Evolutionary conservation across 2,329 filamentous ascomycete species (phyloP).

Genomic region (Orbilia javanica): DNA sequence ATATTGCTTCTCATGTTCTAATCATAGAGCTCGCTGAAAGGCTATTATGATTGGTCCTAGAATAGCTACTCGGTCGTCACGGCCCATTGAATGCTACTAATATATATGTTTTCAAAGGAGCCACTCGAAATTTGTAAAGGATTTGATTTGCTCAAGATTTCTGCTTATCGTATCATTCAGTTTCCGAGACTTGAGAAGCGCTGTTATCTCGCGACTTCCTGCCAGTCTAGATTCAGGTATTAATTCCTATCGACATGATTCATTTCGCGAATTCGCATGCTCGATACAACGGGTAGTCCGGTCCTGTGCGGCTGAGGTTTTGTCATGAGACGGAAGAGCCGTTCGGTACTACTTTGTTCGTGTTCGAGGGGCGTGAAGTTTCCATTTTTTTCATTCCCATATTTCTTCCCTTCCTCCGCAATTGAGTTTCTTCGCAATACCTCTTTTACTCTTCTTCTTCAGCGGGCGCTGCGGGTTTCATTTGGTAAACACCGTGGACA

Average conservation of each 20-base stretch:
- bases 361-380: neutral
- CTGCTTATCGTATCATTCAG: too few relatives aligned
- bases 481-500: constrained; percentile 53
- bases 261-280: neutral
- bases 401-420: neutral
- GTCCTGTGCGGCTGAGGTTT: neutral
- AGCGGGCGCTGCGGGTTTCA: constrained; percentile 23
- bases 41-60: too few relatives aligned
- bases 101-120: neutral
- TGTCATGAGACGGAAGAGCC: neutral
- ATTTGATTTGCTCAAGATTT: neutral
- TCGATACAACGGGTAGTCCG: neutral
- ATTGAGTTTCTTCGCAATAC: neutral
- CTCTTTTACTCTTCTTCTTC: constrained; percentile 33
- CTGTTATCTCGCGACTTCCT: neutral
- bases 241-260: neutral
- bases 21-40: too few relatives aligned
- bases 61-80: too few relatives aligned
- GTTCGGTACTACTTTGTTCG: neutral
- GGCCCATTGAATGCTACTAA: too few relatives aligned
- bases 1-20: too few relatives aligned
- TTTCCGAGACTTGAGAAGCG: neutral
- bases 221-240: neutral
- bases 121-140: neutral
- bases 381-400: neutral